Evolutionary conservation across 2,329 filamentous ascomycete species (phyloP).

Genomic region (Botrytis hyacinthi): DNA sequence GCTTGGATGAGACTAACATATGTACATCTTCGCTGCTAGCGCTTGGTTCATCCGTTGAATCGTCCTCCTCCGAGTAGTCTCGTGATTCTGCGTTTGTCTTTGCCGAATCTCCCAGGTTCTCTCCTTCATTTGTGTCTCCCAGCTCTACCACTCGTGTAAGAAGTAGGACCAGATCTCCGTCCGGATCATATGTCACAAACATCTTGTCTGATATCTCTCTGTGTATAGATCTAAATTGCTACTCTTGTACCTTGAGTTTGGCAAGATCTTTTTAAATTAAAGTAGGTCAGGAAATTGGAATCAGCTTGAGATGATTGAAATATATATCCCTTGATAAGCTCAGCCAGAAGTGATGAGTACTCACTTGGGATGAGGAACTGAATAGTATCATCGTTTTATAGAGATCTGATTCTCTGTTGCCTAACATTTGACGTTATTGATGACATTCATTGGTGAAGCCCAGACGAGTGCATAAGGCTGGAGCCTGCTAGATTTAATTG

Average conservation of each 20-base stretch:
- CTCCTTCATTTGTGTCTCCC: not conserved
- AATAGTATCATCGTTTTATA: not conserved
- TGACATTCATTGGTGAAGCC: not conserved
- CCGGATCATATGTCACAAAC: not conserved
- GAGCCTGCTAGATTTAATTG: not conserved
- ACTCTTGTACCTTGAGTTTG: not conserved
- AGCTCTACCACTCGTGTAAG: not conserved
- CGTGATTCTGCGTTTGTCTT: not conserved
- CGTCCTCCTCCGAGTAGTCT: not conserved
- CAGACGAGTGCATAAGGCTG: not conserved
- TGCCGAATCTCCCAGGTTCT: not conserved
- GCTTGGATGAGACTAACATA: slow-evolving; percentile 20
- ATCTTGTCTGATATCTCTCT: not conserved
- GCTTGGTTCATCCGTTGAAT: too few species aligned
- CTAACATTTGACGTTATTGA: not conserved
- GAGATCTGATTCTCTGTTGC: not conserved
- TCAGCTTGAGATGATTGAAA: not conserved
- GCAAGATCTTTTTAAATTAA: not conserved
- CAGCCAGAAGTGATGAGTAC: not conserved
- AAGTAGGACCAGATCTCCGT: slow-evolving; percentile 15
- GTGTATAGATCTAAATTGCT: not conserved
- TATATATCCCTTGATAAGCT: not conserved
- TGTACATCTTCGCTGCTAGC: not conserved
- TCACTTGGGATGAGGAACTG: too few species aligned
- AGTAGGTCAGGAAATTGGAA: not conserved